Evolutionary conservation across 495 filamentous ascomycete genomes (phyloP), one percentile per base, ranked within the genome.

Genomic region (Emericellopsis terricola): DNA sequence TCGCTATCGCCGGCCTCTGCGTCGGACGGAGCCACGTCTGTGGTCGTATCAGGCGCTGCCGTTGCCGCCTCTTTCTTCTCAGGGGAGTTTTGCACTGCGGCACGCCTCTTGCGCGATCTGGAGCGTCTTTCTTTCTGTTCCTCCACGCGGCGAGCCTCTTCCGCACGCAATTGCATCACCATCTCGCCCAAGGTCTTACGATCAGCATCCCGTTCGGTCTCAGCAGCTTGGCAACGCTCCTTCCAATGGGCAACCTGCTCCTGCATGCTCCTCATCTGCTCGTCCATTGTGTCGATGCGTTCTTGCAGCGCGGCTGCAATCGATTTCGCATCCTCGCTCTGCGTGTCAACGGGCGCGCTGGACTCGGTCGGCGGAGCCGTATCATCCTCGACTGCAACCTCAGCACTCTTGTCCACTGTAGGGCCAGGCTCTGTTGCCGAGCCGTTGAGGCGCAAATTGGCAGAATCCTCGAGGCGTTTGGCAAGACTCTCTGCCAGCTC

Each of bases 401-500:
- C 15, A 17, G 37, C 33, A 20, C 17, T 9, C 8, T 19, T 17
- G 6, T 17, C 20, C 2, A 33, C 31, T n/a, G n/a, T n/a, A n/a
- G n/a, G n/a, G 6, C 6, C 6, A 26, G 23, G 23, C 27, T 50
- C 47, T 28, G 35, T 19, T 29, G 39, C 38, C 29, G 44, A 28
- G 16, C 55, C 50, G 28, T 62, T 64, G 17, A 47, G 52, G 34
- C 49, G 52, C 50, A 38, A 40, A 20, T 52, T 14, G 17, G 49
- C 51, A 33, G 48, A 39, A 41, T 65, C 63, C 41, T 92, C 79
- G 28, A 86, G 57, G 28, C 70, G 65, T 47, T 73, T 69, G 19
- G 83, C 76, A 31, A 76, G 69, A 27, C 83, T 75, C 52, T 97
- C 89, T 2, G 86, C 87, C 27, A 68, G 63, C 39, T 89, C 75